phyloP scores from a whole-genome alignment of 2,329 filamentous ascomycete genomes.

The Beauveria bassiana region DNA sequence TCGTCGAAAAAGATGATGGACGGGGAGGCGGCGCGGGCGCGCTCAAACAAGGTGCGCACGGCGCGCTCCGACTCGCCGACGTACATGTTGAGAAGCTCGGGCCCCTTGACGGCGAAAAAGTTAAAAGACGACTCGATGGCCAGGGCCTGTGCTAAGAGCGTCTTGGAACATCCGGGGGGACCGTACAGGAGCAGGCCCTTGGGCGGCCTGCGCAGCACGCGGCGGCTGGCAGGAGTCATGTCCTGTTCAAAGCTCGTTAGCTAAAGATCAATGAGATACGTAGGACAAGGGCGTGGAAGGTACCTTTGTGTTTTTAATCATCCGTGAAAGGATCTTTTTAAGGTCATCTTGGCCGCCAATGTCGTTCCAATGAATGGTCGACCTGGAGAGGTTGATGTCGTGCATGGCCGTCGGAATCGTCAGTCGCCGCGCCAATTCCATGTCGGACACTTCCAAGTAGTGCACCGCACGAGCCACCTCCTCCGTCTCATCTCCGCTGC shows the following conservation, averaged over 20 bases:
- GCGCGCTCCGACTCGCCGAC: constrained; percentile 89
- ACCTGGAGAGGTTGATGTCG: constrained; percentile 81
- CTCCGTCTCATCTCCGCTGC: background rate
- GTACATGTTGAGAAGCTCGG: constrained; percentile 92
- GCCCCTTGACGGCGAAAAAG: constrained; percentile 90
- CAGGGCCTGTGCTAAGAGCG: constrained; percentile 81
- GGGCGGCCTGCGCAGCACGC: constrained; percentile 47
- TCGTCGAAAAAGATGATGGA: constrained; percentile 97
- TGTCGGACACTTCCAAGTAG: constrained; percentile 39
- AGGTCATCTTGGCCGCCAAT: constrained; percentile 78
- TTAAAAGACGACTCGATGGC: constrained; percentile 88
- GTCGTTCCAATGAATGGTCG: constrained; percentile 76
- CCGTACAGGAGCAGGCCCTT: constrained; percentile 87
- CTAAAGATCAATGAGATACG: background rate
- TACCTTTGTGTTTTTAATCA: constrained; percentile 36
- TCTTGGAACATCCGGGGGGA: constrained; percentile 91
- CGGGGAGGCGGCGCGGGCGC: constrained; percentile 76
- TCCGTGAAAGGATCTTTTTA: constrained; percentile 52
- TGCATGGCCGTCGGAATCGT: constrained; percentile 82
- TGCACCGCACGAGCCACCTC: constrained; percentile 10
- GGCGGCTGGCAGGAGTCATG: constrained; percentile 24
- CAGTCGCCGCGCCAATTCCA: constrained; percentile 56
- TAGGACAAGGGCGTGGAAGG: background rate
- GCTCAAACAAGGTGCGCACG: constrained; percentile 76
- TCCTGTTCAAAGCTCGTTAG: constrained; percentile 16